Evolutionary conservation across 2,329 filamentous ascomycete genomes (phyloP).

Genomic region (Venturia asperata): DNA sequence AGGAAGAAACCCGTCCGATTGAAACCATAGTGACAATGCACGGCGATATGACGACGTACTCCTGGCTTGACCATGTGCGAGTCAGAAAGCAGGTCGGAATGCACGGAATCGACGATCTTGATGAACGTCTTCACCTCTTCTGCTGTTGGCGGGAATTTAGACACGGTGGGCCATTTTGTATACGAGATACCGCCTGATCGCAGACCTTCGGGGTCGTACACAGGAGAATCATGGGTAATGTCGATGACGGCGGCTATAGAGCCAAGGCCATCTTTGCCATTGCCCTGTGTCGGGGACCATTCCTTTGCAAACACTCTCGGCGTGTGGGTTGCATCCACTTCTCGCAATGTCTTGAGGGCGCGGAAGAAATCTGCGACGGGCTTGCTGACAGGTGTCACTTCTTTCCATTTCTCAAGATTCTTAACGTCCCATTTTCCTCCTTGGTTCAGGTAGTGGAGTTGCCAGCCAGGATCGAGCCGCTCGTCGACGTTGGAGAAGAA

Average conservation of each 20-base stretch:
- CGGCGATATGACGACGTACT: conserved; percentile 54
- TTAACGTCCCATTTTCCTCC: conserved; percentile 98
- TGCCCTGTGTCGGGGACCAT: conserved; percentile 45
- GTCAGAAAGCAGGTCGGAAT: conserved; percentile 20
- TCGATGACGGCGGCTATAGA: conserved; percentile 74
- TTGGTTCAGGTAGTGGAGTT: conserved; percentile 78
- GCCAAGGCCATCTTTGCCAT: conserved; percentile 23
- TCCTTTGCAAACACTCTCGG: conserved; percentile 62
- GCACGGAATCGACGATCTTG: conserved; percentile 46
- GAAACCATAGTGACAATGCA: conserved; percentile 95
- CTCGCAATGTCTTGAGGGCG: conserved; percentile 86
- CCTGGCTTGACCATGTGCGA: conserved; percentile 35
- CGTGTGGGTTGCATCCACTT: conserved; percentile 77
- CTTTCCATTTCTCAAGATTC: conserved; percentile 86
- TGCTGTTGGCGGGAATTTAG: conserved; percentile 71
- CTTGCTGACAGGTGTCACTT: conserved; percentile 66
- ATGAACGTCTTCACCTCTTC: conserved; percentile 57
- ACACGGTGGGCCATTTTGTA: conserved; percentile 85
- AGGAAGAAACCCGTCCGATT: conserved; percentile 91
- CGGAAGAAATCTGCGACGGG: conserved; percentile 75
- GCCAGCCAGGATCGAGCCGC: conserved; percentile 78
- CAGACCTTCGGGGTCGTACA: conserved; percentile 65
- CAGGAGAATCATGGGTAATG: conserved; percentile 82
- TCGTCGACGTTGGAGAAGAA: conserved; percentile 74
- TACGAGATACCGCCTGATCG: conserved; percentile 41